These are phyloP conservation scores for Tephrocybe rancida DNA, from an alignment of 768 basidiomycete species.

Conservation along the genomic window DNA sequence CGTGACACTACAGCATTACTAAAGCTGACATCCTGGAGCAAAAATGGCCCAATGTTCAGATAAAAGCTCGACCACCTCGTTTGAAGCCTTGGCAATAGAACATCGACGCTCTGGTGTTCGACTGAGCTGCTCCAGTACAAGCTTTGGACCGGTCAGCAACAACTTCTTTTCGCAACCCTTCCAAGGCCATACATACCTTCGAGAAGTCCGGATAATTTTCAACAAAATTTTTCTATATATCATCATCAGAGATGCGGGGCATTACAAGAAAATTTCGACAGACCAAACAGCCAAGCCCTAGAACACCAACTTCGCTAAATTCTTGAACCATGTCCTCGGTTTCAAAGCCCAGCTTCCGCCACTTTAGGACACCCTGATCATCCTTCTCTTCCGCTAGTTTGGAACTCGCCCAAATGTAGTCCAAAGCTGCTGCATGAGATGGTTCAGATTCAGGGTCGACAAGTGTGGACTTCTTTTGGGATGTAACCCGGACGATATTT, in stretches of 20 bases:
- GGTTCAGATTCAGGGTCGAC: constrained; percentile 71
- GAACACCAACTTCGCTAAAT: constrained; percentile 76
- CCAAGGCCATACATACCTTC: constrained; percentile 45
- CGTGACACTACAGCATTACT: background rate
- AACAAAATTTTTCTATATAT: constrained; percentile 63
- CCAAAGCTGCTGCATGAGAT: constrained; percentile 55
- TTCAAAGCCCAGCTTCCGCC: constrained; percentile 79
- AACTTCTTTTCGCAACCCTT: background rate
- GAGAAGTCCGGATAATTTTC: constrained; percentile 75
- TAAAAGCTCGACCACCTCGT: constrained; percentile 82
- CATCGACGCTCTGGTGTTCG: constrained; percentile 75
- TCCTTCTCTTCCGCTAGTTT: constrained; percentile 57
- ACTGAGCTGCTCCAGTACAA: constrained; percentile 79
- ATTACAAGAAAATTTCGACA: constrained; percentile 21
- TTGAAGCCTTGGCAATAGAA: constrained; percentile 82
- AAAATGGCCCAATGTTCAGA: constrained; percentile 87
- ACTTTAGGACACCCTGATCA: constrained; percentile 57
- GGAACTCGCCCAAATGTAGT: constrained; percentile 69
- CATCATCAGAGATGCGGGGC: background rate
- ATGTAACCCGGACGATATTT: constrained; percentile 77
- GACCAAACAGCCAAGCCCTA: constrained; percentile 84
- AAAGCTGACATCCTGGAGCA: constrained; percentile 71
- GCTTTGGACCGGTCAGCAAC: constrained; percentile 39
- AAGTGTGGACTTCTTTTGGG: constrained; percentile 77
- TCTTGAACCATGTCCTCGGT: constrained; percentile 75